A percentile compares a stretch with the other conserved stretches of the same genome.
phyloP scores from a whole-genome alignment of 2,329 filamentous ascomycete genomes.

The Ceratocystis alfenasii region DNA sequence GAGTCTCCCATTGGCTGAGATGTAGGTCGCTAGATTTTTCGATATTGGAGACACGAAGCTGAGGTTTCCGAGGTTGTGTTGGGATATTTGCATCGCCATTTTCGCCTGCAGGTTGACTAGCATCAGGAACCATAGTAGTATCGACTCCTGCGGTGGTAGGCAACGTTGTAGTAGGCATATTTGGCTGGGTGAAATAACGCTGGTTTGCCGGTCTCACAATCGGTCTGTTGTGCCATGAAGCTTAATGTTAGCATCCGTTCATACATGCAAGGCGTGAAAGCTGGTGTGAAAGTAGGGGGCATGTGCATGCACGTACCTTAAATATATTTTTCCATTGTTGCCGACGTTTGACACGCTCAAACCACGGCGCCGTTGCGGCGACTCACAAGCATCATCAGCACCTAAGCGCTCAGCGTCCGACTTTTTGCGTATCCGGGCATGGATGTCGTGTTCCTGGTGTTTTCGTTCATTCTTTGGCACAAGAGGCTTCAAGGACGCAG shows the following conservation, averaged over 20 bases:
- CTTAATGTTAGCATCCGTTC: conserved; percentile 11
- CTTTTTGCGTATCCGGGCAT: conserved; percentile 37
- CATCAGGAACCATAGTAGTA: conserved; percentile 30
- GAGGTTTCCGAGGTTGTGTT: neutral
- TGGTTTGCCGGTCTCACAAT: conserved; percentile 50
- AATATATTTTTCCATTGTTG: conserved; percentile 69
- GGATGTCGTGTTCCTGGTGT: conserved; percentile 32
- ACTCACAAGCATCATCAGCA: conserved; percentile 44
- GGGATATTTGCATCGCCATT: neutral
- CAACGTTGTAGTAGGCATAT: conserved; percentile 49
- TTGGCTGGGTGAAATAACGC: conserved; percentile 48
- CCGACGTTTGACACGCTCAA: conserved; percentile 74
- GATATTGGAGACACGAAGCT: conserved; percentile 14
- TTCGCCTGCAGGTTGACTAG: neutral
- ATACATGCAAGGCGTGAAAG: neutral
- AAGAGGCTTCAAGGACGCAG: conserved; percentile 22
- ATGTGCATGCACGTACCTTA: conserved; percentile 63
- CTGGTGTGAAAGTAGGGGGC: neutral
- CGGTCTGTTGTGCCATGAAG: conserved; percentile 34
- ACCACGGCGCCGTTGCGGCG: conserved; percentile 35
- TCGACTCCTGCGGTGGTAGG: conserved; percentile 48
- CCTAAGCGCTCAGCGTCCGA: conserved; percentile 45
- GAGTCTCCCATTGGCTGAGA: conserved; percentile 25
- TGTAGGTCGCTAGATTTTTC: conserved; percentile 25
- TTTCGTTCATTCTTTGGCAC: conserved; percentile 31